Evolutionary conservation across 345 rosid genomes (phyloP).

Genomic region (Salix dunnii): DNA sequence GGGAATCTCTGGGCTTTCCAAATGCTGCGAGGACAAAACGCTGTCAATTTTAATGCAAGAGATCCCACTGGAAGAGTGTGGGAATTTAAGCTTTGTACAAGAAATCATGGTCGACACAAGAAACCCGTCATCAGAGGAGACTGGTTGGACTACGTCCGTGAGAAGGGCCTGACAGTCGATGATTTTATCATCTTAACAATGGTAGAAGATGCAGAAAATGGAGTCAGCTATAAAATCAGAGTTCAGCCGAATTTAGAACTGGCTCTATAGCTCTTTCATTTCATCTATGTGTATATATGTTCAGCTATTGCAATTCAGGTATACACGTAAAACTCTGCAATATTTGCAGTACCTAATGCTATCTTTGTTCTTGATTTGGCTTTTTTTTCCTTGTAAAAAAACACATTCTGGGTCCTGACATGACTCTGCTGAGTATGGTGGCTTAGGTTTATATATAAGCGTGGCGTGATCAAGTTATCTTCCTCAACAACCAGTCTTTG

Average conservation of each 20-base stretch:
- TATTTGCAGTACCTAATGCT: not conserved
- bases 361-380: no score
- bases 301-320: no score
- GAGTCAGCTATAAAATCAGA: not conserved
- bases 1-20: not conserved
- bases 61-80: not conserved
- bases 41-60: not conserved
- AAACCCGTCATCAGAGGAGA: not conserved
- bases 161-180: not conserved
- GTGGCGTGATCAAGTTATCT: not conserved
- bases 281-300: not conserved
- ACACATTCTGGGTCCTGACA: no score
- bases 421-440: no score
- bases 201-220: not conserved
- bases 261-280: no score
- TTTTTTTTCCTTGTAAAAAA: no score
- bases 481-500: not conserved
- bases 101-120: not conserved
- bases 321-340: no score
- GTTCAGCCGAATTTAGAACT: no score
- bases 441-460: not conserved
- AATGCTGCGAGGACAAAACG: not conserved
- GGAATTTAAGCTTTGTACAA: not conserved
- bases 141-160: not conserved
- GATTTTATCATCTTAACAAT: no score